A percentile compares a stretch with the other conserved stretches of the same genome.
These are phyloP conservation scores for Ceratobasidium sp. DNA, from an alignment of 1,284 basidiomycete species.

Conservation along the genomic window DNA sequence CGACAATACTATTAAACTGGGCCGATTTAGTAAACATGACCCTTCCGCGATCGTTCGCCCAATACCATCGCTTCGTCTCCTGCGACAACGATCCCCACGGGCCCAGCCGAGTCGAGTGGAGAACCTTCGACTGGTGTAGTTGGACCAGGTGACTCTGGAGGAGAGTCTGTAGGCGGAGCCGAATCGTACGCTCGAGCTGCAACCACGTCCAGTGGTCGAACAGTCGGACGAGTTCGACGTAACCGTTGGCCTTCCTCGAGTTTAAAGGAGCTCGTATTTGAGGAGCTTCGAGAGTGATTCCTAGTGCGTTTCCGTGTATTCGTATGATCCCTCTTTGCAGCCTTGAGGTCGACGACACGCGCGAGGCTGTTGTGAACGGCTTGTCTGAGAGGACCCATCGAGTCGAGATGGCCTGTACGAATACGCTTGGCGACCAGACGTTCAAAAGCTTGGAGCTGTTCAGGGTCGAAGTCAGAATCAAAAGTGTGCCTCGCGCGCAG, in stretches of 20 bases:
- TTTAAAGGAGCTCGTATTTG: slow-evolving; percentile 4
- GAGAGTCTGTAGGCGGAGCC: background rate
- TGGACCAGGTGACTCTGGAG: slow-evolving; percentile 15
- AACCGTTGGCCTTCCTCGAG: background rate
- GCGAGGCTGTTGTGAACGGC: slow-evolving; percentile 19
- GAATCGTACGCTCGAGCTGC: background rate
- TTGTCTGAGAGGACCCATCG: background rate
- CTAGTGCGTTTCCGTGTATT: background rate
- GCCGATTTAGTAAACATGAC: background rate
- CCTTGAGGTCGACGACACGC: slow-evolving; percentile 20
- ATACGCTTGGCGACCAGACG: slow-evolving; percentile 15
- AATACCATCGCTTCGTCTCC: background rate
- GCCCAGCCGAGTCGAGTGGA: background rate
- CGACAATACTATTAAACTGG: too few relatives aligned
- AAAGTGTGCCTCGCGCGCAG: background rate
- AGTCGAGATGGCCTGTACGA: background rate
- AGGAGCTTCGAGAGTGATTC: slow-evolving; percentile 8
- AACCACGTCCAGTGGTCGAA: background rate
- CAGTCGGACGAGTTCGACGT: slow-evolving; percentile 9
- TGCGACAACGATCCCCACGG: background rate
- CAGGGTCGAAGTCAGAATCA: background rate
- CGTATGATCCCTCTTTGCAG: background rate
- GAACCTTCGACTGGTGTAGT: slow-evolving; percentile 13
- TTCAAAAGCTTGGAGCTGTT: slow-evolving; percentile 2
- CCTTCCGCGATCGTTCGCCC: background rate